These are phyloP conservation scores for Paecilomyces variotii DNA, from an alignment of 2,329 filamentous ascomycete species.

Conservation along the genomic window DNA sequence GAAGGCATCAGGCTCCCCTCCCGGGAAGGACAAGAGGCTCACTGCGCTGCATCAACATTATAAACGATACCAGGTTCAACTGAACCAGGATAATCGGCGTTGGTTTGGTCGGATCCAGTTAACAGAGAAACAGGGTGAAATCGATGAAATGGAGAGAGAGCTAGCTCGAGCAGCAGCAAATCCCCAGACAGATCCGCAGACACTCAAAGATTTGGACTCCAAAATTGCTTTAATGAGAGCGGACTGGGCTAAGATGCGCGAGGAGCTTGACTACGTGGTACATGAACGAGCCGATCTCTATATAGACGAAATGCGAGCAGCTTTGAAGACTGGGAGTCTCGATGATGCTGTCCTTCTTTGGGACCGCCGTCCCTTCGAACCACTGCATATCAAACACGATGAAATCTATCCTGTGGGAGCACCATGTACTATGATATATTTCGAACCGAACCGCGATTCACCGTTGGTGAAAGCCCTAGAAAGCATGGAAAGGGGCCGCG, in stretches of 20 bases:
- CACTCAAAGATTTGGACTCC: constrained; percentile 15
- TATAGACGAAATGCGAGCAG: constrained; percentile 48
- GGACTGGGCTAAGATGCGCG: constrained; percentile 3
- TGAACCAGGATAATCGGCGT: constrained; percentile 21
- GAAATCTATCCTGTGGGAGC: constrained; percentile 59
- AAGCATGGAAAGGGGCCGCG: constrained; percentile 6
- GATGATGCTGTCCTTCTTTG: constrained; percentile 51
- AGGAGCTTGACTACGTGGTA: background rate
- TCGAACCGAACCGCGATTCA: constrained; percentile 23
- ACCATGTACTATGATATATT: constrained; percentile 26
- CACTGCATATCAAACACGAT: constrained; percentile 47
- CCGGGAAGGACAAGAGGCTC: constrained; percentile 14
- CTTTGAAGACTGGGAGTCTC: constrained; percentile 22
- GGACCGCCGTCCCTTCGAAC: constrained; percentile 65
- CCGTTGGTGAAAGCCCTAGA: constrained; percentile 12
- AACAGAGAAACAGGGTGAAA: constrained; percentile 10
- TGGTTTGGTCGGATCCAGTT: constrained; percentile 9
- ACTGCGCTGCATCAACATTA: constrained; percentile 5
- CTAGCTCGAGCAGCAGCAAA: constrained; percentile 20
- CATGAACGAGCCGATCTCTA: constrained; percentile 20
- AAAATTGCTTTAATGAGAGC: constrained; percentile 9
- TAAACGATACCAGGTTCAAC: constrained; percentile 5
- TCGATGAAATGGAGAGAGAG: constrained; percentile 19
- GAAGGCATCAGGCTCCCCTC: constrained; percentile 2
- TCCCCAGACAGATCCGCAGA: constrained; percentile 9